Evolutionary conservation across 2,329 filamentous ascomycete species (phyloP).

Genomic region (Nigrospora sphaerica): DNA sequence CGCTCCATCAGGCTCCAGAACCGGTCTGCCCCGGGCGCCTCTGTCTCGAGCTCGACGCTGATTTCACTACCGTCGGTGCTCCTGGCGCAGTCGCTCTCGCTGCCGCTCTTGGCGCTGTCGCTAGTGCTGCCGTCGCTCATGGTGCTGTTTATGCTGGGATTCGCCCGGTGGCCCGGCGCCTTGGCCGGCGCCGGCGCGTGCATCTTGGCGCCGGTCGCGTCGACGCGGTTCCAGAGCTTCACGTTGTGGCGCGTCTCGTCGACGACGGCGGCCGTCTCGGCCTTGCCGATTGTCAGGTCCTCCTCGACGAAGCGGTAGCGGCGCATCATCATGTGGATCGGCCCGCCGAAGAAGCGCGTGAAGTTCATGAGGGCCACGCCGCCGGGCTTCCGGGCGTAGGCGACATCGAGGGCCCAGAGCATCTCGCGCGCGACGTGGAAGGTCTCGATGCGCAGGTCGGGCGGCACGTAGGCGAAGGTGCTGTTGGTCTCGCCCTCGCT

Average conservation of each 20-base stretch:
- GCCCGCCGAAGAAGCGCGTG: conserved; percentile 20
- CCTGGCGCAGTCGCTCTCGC: too few relatives aligned
- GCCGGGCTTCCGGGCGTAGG: conserved; percentile 6
- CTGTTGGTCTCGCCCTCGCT: conserved; percentile 24
- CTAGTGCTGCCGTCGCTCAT: too few relatives aligned
- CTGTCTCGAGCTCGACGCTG: background rate
- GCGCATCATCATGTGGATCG: conserved; percentile 25
- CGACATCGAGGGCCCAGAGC: conserved; percentile 24
- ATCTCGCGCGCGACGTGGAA: conserved; percentile 18
- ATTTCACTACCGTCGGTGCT: too few relatives aligned
- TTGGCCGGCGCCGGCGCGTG: background rate
- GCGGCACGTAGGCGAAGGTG: conserved; percentile 21
- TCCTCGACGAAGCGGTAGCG: conserved; percentile 26
- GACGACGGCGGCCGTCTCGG: conserved; percentile 15
- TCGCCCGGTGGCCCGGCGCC: too few relatives aligned
- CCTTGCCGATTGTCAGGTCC: conserved; percentile 16
- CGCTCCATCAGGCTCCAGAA: conserved; percentile 5
- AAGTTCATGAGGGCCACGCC: conserved; percentile 13
- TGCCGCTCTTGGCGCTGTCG: too few relatives aligned
- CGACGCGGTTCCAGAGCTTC: conserved; percentile 25
- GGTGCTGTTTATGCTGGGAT: too few relatives aligned
- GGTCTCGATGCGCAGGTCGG: conserved; percentile 12
- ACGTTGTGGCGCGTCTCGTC: conserved; percentile 13
- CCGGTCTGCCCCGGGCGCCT: background rate
- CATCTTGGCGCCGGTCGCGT: background rate